Conservation (phyloP, 805 yeast species). For the Lipomyces chichibuensis region DNA sequence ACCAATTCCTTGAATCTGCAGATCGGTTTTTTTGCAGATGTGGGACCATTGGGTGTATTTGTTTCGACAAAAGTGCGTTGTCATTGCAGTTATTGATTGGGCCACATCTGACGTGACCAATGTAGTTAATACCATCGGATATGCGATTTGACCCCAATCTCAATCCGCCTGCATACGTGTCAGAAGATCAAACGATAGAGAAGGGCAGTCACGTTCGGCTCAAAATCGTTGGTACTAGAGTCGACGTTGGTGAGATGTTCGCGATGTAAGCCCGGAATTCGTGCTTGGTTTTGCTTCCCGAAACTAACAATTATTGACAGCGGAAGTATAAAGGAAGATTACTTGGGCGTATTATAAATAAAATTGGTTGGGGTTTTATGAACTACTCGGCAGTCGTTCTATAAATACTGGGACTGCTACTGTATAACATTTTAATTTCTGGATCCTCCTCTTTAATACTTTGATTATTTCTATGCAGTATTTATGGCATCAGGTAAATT, state of each 20-base stretch:
- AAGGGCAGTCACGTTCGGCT: conserved; percentile 92
- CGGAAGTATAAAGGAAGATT: conserved; percentile 97
- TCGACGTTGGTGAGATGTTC: conserved; percentile 95
- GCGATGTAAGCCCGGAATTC: conserved; percentile 58
- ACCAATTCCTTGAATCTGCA: conserved; percentile 3
- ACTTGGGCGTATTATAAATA: conserved; percentile 74
- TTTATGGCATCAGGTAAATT: neutral
- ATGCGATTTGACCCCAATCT: conserved; percentile 93
- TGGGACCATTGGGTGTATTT: conserved; percentile 93
- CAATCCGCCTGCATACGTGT: conserved; percentile 96
- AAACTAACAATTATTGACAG: conserved; percentile 29
- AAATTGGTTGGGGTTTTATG: neutral
- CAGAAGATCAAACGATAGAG: conserved; percentile 85
- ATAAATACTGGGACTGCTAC: neutral
- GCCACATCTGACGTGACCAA: neutral
- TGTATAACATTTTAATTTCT: neutral
- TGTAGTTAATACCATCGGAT: conserved; percentile 79
- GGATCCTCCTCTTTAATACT: neutral
- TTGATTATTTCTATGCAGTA: conserved; percentile 3
- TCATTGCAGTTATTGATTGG: neutral
- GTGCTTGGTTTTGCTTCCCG: neutral
- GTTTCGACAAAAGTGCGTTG: conserved; percentile 73
- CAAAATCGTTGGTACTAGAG: conserved; percentile 94
- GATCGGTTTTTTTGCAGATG: conserved; percentile 97
- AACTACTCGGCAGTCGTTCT: neutral